Base-by-base conservation (phyloP, 129 eudicot genomes). In the Scalesia atractyloides region DNA sequence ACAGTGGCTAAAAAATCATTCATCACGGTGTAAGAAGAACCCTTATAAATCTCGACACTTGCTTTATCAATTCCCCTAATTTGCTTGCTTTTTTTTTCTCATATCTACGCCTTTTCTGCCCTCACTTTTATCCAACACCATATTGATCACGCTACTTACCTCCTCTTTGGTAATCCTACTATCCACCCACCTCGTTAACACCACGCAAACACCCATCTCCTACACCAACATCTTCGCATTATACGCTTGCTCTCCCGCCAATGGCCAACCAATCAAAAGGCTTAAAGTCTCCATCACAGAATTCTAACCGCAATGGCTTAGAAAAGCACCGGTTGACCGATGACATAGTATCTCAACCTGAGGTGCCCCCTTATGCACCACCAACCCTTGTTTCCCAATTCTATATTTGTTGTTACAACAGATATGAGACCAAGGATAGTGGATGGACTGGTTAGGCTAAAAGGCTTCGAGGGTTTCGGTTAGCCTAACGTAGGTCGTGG, bases 251-350 rank as follows among this genome's bases (percentile, higher is more conserved):
- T 92, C 96, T 0, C 85, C 98, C 8, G 91, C 96, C 71, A 92
- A 64, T 3, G 95, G 91, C 96, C 98, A 92, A 59, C 92, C 95
- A 1, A 89, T 87, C 8, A 1, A 93, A 39, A 1, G 95, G 56
- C 92, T 92, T 68, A 89, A 69, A 68, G 91, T 82, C 77, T 89
- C 96, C 85, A 87, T n/a, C 59, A 77, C 70, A 4, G 98, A 89
- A 62, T 87, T 92, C 95, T 95, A 92, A 22, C 98, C 95, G 17
- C 96, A 89, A 77, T 93, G 95, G n/a, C 85, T 89, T 58, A 92
- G 57, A 56, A 89, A 87, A 14, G 88, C 92, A 5, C 84, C 90
- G 0, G 83, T 87, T 7, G 96, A 85, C 51, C 43, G 53, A 63
- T 87, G 95, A 22, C 91, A 73, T 22, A 89, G 67, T n/a, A n/a